Percentiles rank a stretch among this genome's conserved stretches.
Evolutionary conservation across 2,329 filamentous ascomycete genomes (phyloP).

Genomic region (Fusarium verrucosum): DNA sequence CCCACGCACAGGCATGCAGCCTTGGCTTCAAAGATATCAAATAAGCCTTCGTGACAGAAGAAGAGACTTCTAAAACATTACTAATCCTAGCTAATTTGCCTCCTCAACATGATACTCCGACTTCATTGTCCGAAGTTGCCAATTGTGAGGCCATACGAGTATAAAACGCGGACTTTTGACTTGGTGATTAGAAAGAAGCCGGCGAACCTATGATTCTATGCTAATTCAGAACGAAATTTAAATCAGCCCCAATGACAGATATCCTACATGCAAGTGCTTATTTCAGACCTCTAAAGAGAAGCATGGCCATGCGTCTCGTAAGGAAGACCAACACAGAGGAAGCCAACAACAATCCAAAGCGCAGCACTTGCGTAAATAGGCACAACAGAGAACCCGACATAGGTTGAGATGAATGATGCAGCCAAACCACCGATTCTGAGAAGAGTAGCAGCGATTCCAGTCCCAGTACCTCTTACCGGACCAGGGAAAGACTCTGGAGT

Average conservation of each 20-base stretch:
- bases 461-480: slow-evolving; percentile 62
- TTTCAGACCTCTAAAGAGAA: neutral
- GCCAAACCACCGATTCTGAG: slow-evolving; percentile 51
- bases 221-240: too few species aligned
- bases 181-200: too few species aligned
- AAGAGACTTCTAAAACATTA: too few species aligned
- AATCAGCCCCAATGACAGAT: too few species aligned
- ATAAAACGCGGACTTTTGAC: too few species aligned
- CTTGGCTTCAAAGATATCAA: neutral
- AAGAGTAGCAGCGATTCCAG: slow-evolving; percentile 54
- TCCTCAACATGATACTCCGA: too few species aligned
- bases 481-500: slow-evolving; percentile 64
- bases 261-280: fast-evolving
- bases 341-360: slow-evolving; percentile 54
- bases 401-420: slow-evolving; percentile 56
- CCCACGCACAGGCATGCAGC: too few species aligned
- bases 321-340: slow-evolving; percentile 54
- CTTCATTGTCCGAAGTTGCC: too few species aligned
- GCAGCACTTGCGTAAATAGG: slow-evolving; percentile 57
- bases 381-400: slow-evolving; percentile 52
- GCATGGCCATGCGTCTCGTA: slow-evolving; percentile 50
- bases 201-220: too few species aligned
- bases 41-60: too few species aligned
- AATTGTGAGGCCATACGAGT: too few species aligned
- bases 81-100: too few species aligned